A percentile compares a stretch with the other conserved stretches of the same genome.
phyloP scores from a whole-genome alignment of 352 stramenopile genomes.

The Phytophthora lateralis region DNA sequence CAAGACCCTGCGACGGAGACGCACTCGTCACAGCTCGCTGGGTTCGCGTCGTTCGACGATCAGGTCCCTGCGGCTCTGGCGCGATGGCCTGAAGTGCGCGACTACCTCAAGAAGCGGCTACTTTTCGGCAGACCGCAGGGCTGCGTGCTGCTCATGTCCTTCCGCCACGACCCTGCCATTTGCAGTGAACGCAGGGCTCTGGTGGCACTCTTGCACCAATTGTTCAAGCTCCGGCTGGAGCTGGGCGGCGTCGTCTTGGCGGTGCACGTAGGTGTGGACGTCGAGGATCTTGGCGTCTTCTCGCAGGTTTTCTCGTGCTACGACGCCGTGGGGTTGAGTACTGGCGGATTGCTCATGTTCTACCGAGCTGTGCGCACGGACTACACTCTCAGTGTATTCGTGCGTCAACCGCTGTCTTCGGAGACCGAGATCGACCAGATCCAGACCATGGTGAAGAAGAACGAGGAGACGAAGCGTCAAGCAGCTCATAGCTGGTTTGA shows the following conservation, averaged over 20 bases:
- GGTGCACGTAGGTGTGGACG: slow-evolving; percentile 51
- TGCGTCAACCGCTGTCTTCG: slow-evolving; percentile 24
- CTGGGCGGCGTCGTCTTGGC: slow-evolving; percentile 60
- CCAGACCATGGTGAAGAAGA: slow-evolving; percentile 33
- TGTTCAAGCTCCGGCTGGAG: slow-evolving; percentile 45
- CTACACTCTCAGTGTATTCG: slow-evolving; percentile 47
- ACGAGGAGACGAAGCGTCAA: slow-evolving; percentile 25
- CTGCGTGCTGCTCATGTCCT: slow-evolving; percentile 59
- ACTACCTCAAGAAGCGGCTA: slow-evolving; percentile 71
- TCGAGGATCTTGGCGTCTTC: slow-evolving; percentile 65
- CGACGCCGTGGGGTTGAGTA: slow-evolving; percentile 51
- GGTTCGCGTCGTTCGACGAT: slow-evolving; percentile 72
- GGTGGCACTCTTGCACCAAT: slow-evolving; percentile 35
- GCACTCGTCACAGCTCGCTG: slow-evolving; percentile 30
- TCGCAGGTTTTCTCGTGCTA: slow-evolving; percentile 62
- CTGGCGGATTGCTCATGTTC: slow-evolving; percentile 58
- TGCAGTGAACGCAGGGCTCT: slow-evolving; percentile 34
- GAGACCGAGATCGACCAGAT: slow-evolving; percentile 38
- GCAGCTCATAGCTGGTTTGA: slow-evolving; percentile 49
- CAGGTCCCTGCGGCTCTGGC: slow-evolving; percentile 48
- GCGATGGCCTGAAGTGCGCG: slow-evolving; percentile 61
- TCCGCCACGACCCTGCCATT: slow-evolving; percentile 42
- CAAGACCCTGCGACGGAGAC: slow-evolving; percentile 9
- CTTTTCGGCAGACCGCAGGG: slow-evolving; percentile 52
- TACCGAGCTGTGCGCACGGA: slow-evolving; percentile 58